Base-by-base conservation (phyloP, 345 rosid species). In the Boechera stricta region DNA sequence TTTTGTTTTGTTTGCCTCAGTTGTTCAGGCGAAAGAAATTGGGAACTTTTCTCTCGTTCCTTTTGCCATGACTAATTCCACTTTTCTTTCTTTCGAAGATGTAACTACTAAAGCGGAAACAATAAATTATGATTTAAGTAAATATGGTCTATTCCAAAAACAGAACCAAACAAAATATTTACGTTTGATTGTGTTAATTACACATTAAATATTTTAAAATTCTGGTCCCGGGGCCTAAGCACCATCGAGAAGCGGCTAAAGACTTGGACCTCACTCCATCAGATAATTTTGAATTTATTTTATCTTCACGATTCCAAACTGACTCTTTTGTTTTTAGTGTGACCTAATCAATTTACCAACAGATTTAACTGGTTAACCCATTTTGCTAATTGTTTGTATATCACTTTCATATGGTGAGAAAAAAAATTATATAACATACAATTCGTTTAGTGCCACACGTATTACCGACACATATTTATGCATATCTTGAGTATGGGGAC, bases 21-120 rank as follows among this genome's bases (percentile, higher is more conserved):
- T 65, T 74, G 10, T 74, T 74, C 48, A 64, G 72, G 77, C 77
- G 65, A 45, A 74, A 65, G 65, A 52, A 10, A 73, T 7, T 63
- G 54, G 54, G 1, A 35, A n/a, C 60, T 48, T 63, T 41, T 53
- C 8, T 52, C n/a, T 41, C 26, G 32, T 16, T 49, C 41, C 41
- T 47, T 58, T 60, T 6, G 59, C 29, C 29, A 47, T 16, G 0
- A 36, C 36, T 59, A 44, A 31, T 45, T 31, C 35, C 44, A 64
- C 71, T 64, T 73, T 73, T 18, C 64, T 64, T 54, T 53, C 35
- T 73, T 63, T 64, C 36, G 12, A 73, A 64, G 70, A 42, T 18
- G 71, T 53, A 36, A 48, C 12, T 38, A 54, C 38, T 26, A 39
- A 72, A 35, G 21, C 21, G 51, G 33, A 63, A 10, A 51, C 9